Base-by-base conservation (phyloP, 306 rosid genomes). In the Glycine soja region DNA sequence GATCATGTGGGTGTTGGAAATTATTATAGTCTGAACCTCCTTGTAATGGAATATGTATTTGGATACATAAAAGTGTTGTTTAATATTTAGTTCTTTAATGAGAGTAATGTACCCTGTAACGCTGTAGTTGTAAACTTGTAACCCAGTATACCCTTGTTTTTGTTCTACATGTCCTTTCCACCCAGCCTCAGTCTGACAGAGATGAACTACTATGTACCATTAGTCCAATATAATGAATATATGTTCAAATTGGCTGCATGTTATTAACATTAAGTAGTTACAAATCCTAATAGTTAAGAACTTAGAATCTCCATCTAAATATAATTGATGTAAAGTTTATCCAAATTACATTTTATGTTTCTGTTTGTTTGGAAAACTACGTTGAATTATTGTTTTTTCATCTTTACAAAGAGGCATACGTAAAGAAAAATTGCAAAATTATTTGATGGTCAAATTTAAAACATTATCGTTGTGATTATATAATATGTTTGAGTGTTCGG, bases 321-420 rank as follows among this genome's bases (percentile, higher is more conserved):
- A 24, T 24, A 61, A 10, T 30, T 24, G 14, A 30, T 30, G 43
- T 3, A 30, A 11, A 61, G n/a, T 24, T 62, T 12, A 24, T 62
- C 42, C 13, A 12, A 12, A 6, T 34, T 62, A 5, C 18, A 4
- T 62, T 32, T 24, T 62, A 12, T 62, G 12, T 2, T 34, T 24
- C 7, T 32, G 8, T 11, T 10, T 30, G 42, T 3, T 5, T 30
- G 67, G 5, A 12, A 61, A 61, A 34, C 9, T 34, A 32, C 54
- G 75, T 52, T 36, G 11, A 47, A 36, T 70, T 70, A 48, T 70
- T 70, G 6, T 12, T 19, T 48, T 48, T 45, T 15, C 72, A 42
- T 4, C 34, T 67, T 70, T 13, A 70, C 19, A 0, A 12, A 47
- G 40, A 46, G 74, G 34, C 2, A 70, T 7, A 11, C 47, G 10